Evolutionary conservation across 192 early-diverging fungal species (phyloP).

Genomic region (Ramicandelaber brevisporus): DNA sequence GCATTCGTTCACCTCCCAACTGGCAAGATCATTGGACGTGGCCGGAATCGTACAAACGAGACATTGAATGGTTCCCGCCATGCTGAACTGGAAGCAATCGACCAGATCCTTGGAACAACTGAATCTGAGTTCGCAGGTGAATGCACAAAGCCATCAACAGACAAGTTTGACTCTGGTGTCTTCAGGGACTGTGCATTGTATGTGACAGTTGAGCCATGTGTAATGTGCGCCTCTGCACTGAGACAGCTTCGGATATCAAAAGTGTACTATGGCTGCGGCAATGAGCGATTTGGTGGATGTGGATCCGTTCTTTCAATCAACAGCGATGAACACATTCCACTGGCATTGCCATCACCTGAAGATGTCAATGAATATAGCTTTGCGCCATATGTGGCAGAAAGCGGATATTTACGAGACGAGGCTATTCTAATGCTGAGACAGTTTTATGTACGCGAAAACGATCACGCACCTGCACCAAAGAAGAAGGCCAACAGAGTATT

Average conservation of each 20-base stretch:
- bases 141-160: conserved; percentile 6
- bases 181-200: conserved; percentile 46
- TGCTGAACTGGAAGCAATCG: conserved; percentile 85
- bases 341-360: conserved; percentile 2
- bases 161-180: conserved; percentile 9
- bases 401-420: conserved; percentile 49
- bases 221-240: conserved; percentile 91
- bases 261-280: conserved; percentile 79
- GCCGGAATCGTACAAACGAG: conserved; percentile 75
- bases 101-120: conserved; percentile 27
- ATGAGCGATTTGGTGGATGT: conserved; percentile 91
- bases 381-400: conserved; percentile 24
- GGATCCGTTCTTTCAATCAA: conserved; percentile 71
- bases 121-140: no score
- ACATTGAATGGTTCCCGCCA: conserved; percentile 73
- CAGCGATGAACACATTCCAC: conserved; percentile 24
- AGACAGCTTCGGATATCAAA: conserved; percentile 47
- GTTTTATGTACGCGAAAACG: conserved; percentile 87
- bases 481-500: conserved; percentile 64
- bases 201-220: conserved; percentile 93
- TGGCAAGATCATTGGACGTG: conserved; percentile 38
- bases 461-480: conserved; percentile 55
- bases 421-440: conserved; percentile 64
- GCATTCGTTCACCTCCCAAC: conserved; percentile 66
- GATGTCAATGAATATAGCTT: conserved; percentile 1